A percentile compares a stretch with the other conserved stretches of the same genome.
Conservation (phyloP, 441 rosid species). For the Cnidoscolus chayamansa region DNA sequence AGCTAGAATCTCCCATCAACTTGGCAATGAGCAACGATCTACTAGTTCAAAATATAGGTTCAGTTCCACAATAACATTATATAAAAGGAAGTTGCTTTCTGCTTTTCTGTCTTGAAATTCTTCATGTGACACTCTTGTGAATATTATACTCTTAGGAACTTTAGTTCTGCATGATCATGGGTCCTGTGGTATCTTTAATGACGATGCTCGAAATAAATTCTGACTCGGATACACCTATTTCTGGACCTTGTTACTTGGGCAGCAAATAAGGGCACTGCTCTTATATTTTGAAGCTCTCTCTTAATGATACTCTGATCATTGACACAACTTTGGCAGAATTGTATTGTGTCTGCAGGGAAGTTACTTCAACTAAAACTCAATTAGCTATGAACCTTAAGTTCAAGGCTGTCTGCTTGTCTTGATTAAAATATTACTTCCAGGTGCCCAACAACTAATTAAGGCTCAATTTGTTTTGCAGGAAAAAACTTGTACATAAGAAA, state of each 20-base stretch:
- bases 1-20: constrained; percentile 18
- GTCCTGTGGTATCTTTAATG: neutral
- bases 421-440: neutral
- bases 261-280: neutral
- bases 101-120: constrained; percentile 1
- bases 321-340: neutral
- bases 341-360: neutral
- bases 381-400: neutral
- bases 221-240: neutral
- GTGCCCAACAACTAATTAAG: neutral
- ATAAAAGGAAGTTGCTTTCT: neutral
- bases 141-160: no score
- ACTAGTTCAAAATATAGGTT: neutral
- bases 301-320: neutral
- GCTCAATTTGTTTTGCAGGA: no score
- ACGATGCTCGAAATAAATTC: neutral
- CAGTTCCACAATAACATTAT: neutral
- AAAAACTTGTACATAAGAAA: no score
- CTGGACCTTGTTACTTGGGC: neutral
- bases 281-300: neutral
- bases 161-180: neutral
- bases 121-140: neutral
- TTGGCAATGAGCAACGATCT: neutral
- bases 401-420: neutral
- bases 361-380: neutral